Base-by-base conservation (phyloP, 257 asterid species). In the Eustoma russellianum region DNA sequence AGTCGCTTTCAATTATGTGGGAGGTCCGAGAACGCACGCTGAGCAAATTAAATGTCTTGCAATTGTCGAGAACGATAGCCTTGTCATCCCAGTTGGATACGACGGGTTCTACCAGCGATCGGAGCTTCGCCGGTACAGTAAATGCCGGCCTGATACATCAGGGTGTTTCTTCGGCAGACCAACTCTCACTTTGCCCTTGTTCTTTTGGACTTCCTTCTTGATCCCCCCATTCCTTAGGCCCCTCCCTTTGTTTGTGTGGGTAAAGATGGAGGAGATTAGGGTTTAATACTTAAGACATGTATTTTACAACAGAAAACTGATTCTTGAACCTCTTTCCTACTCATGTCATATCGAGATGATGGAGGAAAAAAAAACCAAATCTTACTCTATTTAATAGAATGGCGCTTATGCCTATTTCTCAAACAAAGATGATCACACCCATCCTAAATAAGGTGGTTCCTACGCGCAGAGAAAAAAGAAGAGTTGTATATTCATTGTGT, bases 131-230 rank as follows among this genome's bases (percentile, higher is more conserved):
- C 3, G 95, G 98, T 16, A 87, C 75, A 68, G 72, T 77, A 77
- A 91, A 91, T 8, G 97, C 83, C 51, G 98, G 95, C 74, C 87
- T 91, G 93, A 82, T 30, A 80, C 5, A 63, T 78, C 47, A 3
- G 95, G 96, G 62, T 84, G 71, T 56, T 70, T 84, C 85, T 59
- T 82, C n/a, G 95, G 97, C 48, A 84, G 40, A 11, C 86, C 96
- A 6, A 91, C 95, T 49, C 60, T 78, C 13, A 85, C 98, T 57
- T 91, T 40, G 95, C 7, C 68, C 65, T 80, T 10, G 96, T 70
- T 56, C 87, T 60, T 86, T 82, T 87, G 87, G 75, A 82, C 80
- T 66, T 87, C 50, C 98, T 71, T 66, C 98, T 70, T n/a, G 97
- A 91, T 43, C 97, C 81, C 30, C 98, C 95, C 97, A 91, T 91